Evolutionary conservation across 306 rosid genomes (phyloP).

Genomic region (Malus asiatica): DNA sequence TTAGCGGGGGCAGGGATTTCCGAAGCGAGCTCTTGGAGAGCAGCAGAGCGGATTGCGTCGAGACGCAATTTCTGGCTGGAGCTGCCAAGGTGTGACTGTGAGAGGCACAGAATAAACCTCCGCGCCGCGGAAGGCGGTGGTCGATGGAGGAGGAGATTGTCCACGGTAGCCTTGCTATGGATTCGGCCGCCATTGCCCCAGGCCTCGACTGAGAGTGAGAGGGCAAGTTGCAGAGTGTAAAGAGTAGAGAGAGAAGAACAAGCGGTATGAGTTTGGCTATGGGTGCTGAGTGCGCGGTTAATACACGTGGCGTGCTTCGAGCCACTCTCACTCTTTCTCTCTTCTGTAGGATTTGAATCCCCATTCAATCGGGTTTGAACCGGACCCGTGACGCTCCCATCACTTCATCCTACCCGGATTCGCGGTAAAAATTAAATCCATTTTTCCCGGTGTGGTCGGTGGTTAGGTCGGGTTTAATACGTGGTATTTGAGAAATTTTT

Average conservation of each 20-base stretch:
- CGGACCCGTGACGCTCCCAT: not conserved
- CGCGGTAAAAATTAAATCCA: no score
- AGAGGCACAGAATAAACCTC: slow-evolving; percentile 27
- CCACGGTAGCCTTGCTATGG: slow-evolving; percentile 25
- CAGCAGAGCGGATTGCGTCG: slow-evolving; percentile 30
- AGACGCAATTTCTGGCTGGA: slow-evolving; percentile 26
- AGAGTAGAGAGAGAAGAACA: not conserved
- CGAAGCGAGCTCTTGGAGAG: slow-evolving; percentile 43
- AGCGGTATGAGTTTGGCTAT: slow-evolving; percentile 1
- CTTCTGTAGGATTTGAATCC: not conserved
- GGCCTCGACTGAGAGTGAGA: not conserved
- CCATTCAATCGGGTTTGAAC: not conserved
- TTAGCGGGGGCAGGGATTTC: slow-evolving; percentile 46
- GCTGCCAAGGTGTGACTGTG: slow-evolving; percentile 45
- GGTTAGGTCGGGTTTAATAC: no score
- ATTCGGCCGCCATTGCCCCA: slow-evolving; percentile 26
- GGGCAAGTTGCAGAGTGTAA: not conserved
- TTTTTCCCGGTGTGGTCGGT: no score
- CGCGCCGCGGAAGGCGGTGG: slow-evolving; percentile 48
- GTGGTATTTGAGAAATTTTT: no score
- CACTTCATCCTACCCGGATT: no score
- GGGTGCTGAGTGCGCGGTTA: not conserved
- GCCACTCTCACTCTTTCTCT: not conserved
- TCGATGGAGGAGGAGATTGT: slow-evolving; percentile 20
- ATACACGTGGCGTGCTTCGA: not conserved